Percentiles rank a stretch among this genome's conserved stretches.
Conservation (phyloP, 2,329 filamentous ascomycete species). For the Bipolaris gigantea region DNA sequence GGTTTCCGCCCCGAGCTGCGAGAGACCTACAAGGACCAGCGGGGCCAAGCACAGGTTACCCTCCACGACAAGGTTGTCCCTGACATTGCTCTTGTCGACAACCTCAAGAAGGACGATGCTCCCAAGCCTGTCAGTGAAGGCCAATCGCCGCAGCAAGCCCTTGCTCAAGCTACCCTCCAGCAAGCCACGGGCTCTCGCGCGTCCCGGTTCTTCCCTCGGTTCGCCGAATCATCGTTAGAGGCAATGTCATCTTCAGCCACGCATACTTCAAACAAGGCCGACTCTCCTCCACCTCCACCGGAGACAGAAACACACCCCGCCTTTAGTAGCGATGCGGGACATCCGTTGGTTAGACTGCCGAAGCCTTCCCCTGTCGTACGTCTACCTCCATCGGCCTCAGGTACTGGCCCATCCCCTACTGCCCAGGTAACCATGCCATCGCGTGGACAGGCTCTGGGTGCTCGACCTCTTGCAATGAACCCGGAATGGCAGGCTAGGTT, state of each 20-base stretch:
- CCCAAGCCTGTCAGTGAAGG: conserved; percentile 28
- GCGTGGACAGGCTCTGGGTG: conserved; percentile 35
- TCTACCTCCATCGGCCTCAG: conserved; percentile 64
- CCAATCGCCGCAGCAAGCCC: conserved; percentile 24
- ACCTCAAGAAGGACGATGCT: conserved; percentile 32
- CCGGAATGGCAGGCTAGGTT: conserved; percentile 80
- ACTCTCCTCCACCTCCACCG: conserved; percentile 59
- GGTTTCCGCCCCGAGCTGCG: conserved; percentile 38
- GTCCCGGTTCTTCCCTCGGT: conserved; percentile 45
- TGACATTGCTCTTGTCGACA: conserved; percentile 14
- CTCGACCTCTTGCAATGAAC: conserved; percentile 45
- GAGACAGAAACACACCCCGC: conserved; percentile 74
- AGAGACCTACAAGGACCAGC: conserved; percentile 38
- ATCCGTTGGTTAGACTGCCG: conserved; percentile 71
- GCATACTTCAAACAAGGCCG: conserved; percentile 25
- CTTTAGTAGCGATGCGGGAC: conserved; percentile 66
- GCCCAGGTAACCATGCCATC: conserved; percentile 48
- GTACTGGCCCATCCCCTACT: conserved; percentile 40
- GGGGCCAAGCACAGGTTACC: conserved; percentile 35
- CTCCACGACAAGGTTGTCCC: conserved; percentile 32
- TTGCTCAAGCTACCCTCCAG: conserved; percentile 28
- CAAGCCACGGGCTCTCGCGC: conserved; percentile 33
- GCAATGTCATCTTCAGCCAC: conserved; percentile 23
- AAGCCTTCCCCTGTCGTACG: conserved; percentile 75
- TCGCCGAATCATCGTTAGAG: conserved; percentile 31